A percentile compares a stretch with the other conserved stretches of the same genome.
Evolutionary conservation across 129 eudicot species (phyloP).

Genomic region (Glebionis coronaria): DNA sequence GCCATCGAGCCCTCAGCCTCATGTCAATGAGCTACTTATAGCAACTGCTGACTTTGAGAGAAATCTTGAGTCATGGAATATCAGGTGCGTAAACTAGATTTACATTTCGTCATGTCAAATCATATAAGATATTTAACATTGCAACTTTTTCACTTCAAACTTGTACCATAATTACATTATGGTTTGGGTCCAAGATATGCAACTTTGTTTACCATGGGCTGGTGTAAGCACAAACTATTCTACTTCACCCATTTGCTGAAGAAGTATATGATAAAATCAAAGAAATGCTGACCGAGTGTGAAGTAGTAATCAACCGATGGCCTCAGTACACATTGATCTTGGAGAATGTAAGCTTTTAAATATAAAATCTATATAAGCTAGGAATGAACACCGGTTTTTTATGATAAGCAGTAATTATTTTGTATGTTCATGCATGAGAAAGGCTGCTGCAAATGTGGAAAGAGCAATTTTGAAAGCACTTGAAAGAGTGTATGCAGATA

Average conservation of each 20-base stretch:
- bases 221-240: constrained; percentile 80
- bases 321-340: constrained; percentile 72
- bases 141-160: constrained; percentile 14
- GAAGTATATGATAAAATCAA: constrained; percentile 60
- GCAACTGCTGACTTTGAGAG: constrained; percentile 92
- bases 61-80: constrained; percentile 79
- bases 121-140: background rate
- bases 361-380: background rate
- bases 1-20: constrained; percentile 77
- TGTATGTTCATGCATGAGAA: background rate
- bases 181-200: constrained; percentile 94
- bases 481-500: constrained; percentile 78
- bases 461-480: constrained; percentile 79
- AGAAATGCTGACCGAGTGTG: constrained; percentile 63
- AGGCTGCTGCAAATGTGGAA: constrained; percentile 93
- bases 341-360: constrained; percentile 92
- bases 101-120: constrained; percentile 10
- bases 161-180: constrained; percentile 71
- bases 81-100: constrained; percentile 44
- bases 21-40: constrained; percentile 78
- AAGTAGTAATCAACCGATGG: constrained; percentile 81
- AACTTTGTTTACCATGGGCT: constrained; percentile 67
- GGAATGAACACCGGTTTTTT: too few species aligned
- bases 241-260: constrained; percentile 89
- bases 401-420: too few species aligned